These are phyloP conservation scores for Sequoiadendron giganteum DNA, from an alignment of 75 land plant species.

Conservation along the genomic window DNA sequence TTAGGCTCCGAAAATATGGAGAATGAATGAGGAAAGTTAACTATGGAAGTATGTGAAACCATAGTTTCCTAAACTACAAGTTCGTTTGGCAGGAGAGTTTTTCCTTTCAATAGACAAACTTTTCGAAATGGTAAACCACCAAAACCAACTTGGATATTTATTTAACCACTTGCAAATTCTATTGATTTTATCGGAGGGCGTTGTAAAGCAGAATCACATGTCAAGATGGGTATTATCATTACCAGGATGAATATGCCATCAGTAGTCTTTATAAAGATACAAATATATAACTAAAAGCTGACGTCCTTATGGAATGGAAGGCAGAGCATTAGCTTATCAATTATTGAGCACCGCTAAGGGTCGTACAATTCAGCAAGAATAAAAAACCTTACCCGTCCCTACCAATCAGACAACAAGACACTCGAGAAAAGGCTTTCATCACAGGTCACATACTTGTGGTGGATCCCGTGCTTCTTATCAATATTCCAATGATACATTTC, in stretches of 20 bases:
- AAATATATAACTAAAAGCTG: slow-evolving; percentile 14
- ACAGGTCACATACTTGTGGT: background rate
- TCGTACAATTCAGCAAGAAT: background rate
- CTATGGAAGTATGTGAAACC: too few relatives aligned
- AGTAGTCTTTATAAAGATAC: background rate
- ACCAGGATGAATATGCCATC: background rate
- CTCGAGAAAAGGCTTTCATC: background rate
- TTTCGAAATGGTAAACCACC: background rate
- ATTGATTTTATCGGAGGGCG: background rate
- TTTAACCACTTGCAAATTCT: background rate
- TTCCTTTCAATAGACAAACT: background rate
- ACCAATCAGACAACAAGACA: background rate
- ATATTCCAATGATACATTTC: background rate
- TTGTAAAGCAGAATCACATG: background rate
- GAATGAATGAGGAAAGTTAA: background rate
- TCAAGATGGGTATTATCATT: background rate
- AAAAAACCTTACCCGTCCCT: background rate
- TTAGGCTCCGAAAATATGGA: background rate
- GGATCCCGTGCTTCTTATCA: background rate
- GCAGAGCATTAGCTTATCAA: slow-evolving; percentile 11
- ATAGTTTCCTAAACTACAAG: too few relatives aligned
- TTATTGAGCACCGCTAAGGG: background rate
- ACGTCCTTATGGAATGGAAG: background rate
- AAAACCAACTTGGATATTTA: background rate
- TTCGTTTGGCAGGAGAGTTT: background rate